Conservation (phyloP, 1,139 yeast genomes). For the Insectozyma bohioensis region DNA sequence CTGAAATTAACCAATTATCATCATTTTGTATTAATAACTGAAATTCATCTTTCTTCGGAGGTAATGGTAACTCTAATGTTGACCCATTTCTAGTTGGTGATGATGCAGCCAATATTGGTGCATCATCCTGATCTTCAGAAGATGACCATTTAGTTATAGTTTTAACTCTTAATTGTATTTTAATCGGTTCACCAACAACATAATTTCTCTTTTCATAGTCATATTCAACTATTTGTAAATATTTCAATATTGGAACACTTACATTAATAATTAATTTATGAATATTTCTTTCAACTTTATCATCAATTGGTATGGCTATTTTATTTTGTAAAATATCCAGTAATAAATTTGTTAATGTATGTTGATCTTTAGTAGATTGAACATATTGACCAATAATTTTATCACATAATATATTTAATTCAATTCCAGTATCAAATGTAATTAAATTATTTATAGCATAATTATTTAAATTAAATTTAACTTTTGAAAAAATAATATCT, state of each 20-base stretch:
- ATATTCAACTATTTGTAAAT: conserved; percentile 51
- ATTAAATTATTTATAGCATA: conserved; percentile 35
- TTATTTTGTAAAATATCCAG: conserved; percentile 9
- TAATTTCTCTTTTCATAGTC: conserved; percentile 42
- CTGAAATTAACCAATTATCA: conserved; percentile 70
- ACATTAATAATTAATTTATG: conserved; percentile 45
- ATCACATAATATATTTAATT: conserved; percentile 17
- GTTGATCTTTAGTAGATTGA: conserved; percentile 13
- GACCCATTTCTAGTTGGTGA: conserved; percentile 19
- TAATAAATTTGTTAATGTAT: conserved; percentile 17
- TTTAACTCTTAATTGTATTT: conserved; percentile 40
- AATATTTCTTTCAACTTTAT: conserved; percentile 3
- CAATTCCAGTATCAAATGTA: conserved; percentile 20
- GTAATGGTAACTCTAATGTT: background rate
- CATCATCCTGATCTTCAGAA: conserved; percentile 13
- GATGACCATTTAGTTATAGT: conserved; percentile 48
- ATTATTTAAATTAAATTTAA: conserved; percentile 36
- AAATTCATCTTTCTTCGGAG: conserved; percentile 15
- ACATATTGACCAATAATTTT: conserved; percentile 18
- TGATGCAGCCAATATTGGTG: conserved; percentile 27
- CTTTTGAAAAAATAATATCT: conserved; percentile 21
- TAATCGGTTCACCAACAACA: conserved; percentile 64
- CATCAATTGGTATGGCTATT: background rate
- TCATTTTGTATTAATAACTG: conserved; percentile 34
- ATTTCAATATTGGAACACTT: conserved; percentile 50